phyloP scores from a whole-genome alignment of 352 stramenopile species.

The Halophytophthora batemanensis region DNA sequence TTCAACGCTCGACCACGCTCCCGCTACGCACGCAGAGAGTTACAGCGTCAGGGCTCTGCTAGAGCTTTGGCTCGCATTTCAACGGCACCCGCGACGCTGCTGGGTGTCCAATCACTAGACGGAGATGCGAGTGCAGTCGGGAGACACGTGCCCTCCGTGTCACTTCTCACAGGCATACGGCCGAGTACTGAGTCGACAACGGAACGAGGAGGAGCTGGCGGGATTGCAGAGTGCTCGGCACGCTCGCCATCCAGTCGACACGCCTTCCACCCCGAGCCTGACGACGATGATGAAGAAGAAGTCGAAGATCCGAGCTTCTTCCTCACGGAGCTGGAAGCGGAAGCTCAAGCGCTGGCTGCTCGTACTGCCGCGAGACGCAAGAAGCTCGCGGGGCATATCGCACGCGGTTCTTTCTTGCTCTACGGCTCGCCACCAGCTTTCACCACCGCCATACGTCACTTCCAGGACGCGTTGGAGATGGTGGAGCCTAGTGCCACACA shows the following conservation, averaged over 20 bases:
- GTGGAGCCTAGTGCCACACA: constrained; percentile 11
- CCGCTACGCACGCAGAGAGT: constrained; percentile 51
- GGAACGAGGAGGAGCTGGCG: background rate
- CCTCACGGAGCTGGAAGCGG: constrained; percentile 67
- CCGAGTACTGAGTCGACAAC: constrained; percentile 3
- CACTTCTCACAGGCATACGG: background rate
- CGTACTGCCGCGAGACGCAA: constrained; percentile 14
- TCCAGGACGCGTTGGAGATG: constrained; percentile 37
- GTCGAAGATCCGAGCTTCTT: constrained; percentile 62
- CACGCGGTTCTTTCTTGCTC: constrained; percentile 43
- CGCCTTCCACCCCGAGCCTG: constrained; percentile 1
- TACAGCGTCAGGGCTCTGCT: constrained; percentile 22
- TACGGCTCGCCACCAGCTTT: constrained; percentile 40
- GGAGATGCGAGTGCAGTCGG: no score
- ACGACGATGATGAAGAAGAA: constrained; percentile 22
- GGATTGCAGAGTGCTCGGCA: background rate
- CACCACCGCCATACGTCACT: constrained; percentile 28
- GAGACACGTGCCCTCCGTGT: background rate
- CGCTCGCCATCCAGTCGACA: constrained; percentile 13
- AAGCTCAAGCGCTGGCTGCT: constrained; percentile 19
- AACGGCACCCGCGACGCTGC: constrained; percentile 14
- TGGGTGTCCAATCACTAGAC: constrained; percentile 6
- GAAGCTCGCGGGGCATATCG: constrained; percentile 37
- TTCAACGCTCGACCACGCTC: constrained; percentile 47
- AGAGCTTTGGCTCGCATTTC: constrained; percentile 36